Evolutionary conservation across 805 yeast genomes (phyloP).

Genomic region (Millerozyma miso): DNA sequence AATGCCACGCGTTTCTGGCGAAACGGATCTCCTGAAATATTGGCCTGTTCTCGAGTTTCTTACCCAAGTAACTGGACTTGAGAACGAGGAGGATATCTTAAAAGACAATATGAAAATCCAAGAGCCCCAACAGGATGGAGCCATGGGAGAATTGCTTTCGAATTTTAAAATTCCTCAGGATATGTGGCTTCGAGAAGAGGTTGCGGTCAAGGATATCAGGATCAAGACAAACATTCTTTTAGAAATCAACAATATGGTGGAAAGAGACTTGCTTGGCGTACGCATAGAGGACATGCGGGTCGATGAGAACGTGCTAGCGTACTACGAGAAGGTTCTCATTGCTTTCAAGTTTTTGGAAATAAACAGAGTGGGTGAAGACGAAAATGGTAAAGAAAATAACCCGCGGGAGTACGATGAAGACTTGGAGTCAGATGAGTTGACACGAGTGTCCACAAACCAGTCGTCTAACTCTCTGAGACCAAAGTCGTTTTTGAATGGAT

Average conservation of each 20-base stretch:
- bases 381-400: not conserved
- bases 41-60: slow-evolving; percentile 23
- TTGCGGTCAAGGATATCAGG: slow-evolving; percentile 25
- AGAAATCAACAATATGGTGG: slow-evolving; percentile 31
- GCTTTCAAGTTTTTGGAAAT: slow-evolving; percentile 31
- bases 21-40: slow-evolving; percentile 20
- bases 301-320: slow-evolving; percentile 24
- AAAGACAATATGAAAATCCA: not conserved
- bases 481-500: not conserved
- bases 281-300: not conserved
- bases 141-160: slow-evolving; percentile 25
- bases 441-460: not conserved
- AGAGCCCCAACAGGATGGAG: not conserved
- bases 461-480: slow-evolving; percentile 1
- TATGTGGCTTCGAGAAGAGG: slow-evolving; percentile 32
- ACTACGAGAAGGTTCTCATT: slow-evolving; percentile 27
- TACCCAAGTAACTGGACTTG: slow-evolving; percentile 19
- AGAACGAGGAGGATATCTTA: slow-evolving; percentile 9
- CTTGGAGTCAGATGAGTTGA: not conserved
- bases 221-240: slow-evolving; percentile 28
- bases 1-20: not conserved
- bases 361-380: not conserved
- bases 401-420: slow-evolving; percentile 8
- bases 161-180: slow-evolving; percentile 32
- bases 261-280: slow-evolving; percentile 12